These are phyloP conservation scores for Chiua sp. DNA, from an alignment of 1,284 basidiomycete species.

Conservation along the genomic window DNA sequence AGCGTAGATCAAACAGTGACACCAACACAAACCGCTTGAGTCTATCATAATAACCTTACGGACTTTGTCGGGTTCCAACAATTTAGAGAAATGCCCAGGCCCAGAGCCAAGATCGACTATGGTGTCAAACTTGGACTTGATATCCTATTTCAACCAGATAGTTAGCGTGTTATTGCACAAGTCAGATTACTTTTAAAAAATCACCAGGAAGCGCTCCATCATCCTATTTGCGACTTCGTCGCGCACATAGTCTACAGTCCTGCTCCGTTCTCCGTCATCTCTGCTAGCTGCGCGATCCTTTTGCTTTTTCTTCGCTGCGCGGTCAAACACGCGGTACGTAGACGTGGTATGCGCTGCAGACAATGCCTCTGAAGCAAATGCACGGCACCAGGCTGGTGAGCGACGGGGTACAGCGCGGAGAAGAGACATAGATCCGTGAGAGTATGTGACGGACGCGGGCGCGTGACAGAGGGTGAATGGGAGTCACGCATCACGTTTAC, in stretches of 20 bases:
- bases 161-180: conserved; percentile 9
- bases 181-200: conserved; percentile 7
- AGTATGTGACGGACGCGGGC: conserved; percentile 13
- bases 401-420: conserved; percentile 1
- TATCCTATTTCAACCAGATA: conserved; percentile 65
- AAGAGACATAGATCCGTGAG: conserved; percentile 28
- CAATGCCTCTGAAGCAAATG: conserved; percentile 46
- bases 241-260: conserved; percentile 91
- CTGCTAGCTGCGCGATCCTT: conserved; percentile 75
- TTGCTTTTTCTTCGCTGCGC: conserved; percentile 82
- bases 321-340: conserved; percentile 89
- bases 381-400: conserved; percentile 25
- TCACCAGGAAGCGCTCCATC: conserved; percentile 86
- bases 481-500: conserved; percentile 3
- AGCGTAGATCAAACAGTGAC: neutral
- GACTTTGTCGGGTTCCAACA: conserved; percentile 77
- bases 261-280: conserved; percentile 64
- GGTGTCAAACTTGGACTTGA: conserved; percentile 83
- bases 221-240: conserved; percentile 91
- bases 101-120: conserved; percentile 95
- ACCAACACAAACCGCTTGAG: conserved; percentile 67
- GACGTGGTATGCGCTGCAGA: conserved; percentile 46
- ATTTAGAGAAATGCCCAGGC: conserved; percentile 90
- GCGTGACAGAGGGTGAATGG: conserved; percentile 20
- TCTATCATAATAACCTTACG: conserved; percentile 89